phyloP scores from a whole-genome alignment of 2,329 filamentous ascomycete species.

The Penicillium verrucosum region DNA sequence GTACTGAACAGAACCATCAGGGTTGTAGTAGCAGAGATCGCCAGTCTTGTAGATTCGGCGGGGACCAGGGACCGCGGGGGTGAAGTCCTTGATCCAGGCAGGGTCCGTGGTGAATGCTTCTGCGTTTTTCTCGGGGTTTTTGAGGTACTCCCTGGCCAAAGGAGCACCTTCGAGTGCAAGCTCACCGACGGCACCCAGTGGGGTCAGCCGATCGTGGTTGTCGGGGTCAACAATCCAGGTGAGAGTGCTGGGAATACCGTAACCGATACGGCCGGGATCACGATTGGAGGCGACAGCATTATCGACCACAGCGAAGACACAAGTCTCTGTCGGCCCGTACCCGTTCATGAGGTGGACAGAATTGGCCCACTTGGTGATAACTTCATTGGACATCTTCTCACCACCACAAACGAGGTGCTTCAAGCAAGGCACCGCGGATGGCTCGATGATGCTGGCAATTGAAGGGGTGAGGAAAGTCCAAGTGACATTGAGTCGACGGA shows the following conservation, averaged over 20 bases:
- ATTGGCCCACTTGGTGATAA: slow-evolving; percentile 65
- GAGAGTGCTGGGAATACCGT: slow-evolving; percentile 26
- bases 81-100: slow-evolving; percentile 25
- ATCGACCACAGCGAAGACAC: slow-evolving; percentile 32
- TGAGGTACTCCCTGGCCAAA: slow-evolving; percentile 41
- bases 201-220: slow-evolving; percentile 31
- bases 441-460: slow-evolving; percentile 41
- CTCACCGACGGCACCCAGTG: slow-evolving; percentile 38
- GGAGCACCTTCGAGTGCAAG: slow-evolving; percentile 40
- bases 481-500: slow-evolving; percentile 51
- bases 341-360: slow-evolving; percentile 38
- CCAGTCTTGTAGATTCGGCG: slow-evolving; percentile 32
- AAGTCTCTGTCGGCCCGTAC: slow-evolving; percentile 40
- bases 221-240: slow-evolving; percentile 38
- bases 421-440: slow-evolving; percentile 39
- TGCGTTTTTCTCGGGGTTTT: slow-evolving; percentile 36
- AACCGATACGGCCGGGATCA: slow-evolving; percentile 26
- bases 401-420: slow-evolving; percentile 46
- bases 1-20: slow-evolving; percentile 35
- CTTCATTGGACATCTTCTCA: slow-evolving; percentile 66
- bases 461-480: slow-evolving; percentile 48
- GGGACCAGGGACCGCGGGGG: slow-evolving; percentile 5
- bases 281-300: slow-evolving; percentile 26
- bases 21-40: slow-evolving; percentile 32
- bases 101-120: slow-evolving; percentile 30